Base-by-base conservation (phyloP, 805 yeast species). In the Yarrowia sp. region DNA sequence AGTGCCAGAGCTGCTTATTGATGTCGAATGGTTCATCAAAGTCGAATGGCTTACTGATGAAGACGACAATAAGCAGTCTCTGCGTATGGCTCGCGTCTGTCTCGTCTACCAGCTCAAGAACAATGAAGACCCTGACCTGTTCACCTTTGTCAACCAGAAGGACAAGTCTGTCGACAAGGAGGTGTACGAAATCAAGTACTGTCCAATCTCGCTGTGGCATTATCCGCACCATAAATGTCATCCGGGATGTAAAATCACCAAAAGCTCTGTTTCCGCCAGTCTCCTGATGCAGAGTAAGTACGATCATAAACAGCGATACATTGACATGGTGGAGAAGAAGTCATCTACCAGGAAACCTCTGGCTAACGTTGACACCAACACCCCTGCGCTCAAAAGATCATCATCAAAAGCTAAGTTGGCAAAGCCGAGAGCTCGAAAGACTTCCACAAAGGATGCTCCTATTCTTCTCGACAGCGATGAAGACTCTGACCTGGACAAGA, bases 161-260 rank as follows among this genome's bases (percentile, higher is more conserved):
- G 42, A 51, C 42, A 51, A 51, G 36, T 51, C 58, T 1, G 6
- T 13, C 7, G 58, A 51, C 14, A 51, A 51, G 18, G 58, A 51
- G 13, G 2, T 22, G 7, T 51, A 24, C 12, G 5, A 32, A 8
- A 51, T 51, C 13, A 32, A 35, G 27, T 51, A 51, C 42, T 51
- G 58, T 4, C 42, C 58, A 1, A 18, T 16, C 22, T 35, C 33
- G 24, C 6, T 51, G 16, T 42, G 33, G 7, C 13, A 33, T 22
- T 51, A 51, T 9, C 58, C 58, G 4, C 3, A 24, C 3, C 58
- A 51, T 32, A 16, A 6, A n/a, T 33, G 10, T n/a, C n/a, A n/a
- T n/a, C n/a, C n/a, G n/a, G n/a, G n/a, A n/a, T n/a, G n/a, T n/a
- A n/a, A n/a, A n/a, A n/a, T n/a, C n/a, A n/a, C n/a, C n/a, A 51